Base-by-base conservation (phyloP, 2,329 filamentous ascomycete genomes). In the Ophiostoma perfectum region DNA sequence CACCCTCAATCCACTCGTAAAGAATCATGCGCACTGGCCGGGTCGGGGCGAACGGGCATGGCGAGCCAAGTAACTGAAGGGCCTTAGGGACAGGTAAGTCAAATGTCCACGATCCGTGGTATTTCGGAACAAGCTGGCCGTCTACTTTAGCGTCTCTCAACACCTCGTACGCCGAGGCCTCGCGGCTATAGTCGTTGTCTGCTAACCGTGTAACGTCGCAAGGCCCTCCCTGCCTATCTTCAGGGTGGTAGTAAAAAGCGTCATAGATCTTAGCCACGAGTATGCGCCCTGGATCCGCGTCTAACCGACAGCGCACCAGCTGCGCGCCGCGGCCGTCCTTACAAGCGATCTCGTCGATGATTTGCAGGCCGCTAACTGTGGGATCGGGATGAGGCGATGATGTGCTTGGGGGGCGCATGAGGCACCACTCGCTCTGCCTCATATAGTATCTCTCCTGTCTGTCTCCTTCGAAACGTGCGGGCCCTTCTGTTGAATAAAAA, bases 31-130 rank as follows among this genome's bases (percentile, higher is more conserved):
- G 47, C 47, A 52, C 47, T 52, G 47, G 47, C 47, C 47, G 47
- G 47, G 47, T 52, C 47, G 47, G 47, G 7, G 16, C 16, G n/a
- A 52, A 52, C n/a, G 47, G 47, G 3, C 18, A 3, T 18, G 16
- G 16, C 6, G n/a, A 52, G 16, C 47, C 47, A 2, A 52, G 47
- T n/a, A 52, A 27, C n/a, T 27, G 47, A 12, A 52, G n/a, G 16
- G 16, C n/a, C 7, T 52, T n/a, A n/a, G 47, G 47, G 18, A 52
- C 47, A 12, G 47, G 47, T 16, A 52, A n/a, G 47, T 52, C 47
- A 52, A 52, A 52, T 27, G 47, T 52, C 47, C 47, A 52, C 47
- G 47, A 52, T 18, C 47, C 47, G 47, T 52, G 9, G 47, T 52
- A 52, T n/a, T 18, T 18, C 5, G 47, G 47, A 18, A 52, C 7